A percentile compares a stretch with the other conserved stretches of the same genome.
Evolutionary conservation across 805 yeast species (phyloP).

Genomic region (Starmerella stellata): DNA sequence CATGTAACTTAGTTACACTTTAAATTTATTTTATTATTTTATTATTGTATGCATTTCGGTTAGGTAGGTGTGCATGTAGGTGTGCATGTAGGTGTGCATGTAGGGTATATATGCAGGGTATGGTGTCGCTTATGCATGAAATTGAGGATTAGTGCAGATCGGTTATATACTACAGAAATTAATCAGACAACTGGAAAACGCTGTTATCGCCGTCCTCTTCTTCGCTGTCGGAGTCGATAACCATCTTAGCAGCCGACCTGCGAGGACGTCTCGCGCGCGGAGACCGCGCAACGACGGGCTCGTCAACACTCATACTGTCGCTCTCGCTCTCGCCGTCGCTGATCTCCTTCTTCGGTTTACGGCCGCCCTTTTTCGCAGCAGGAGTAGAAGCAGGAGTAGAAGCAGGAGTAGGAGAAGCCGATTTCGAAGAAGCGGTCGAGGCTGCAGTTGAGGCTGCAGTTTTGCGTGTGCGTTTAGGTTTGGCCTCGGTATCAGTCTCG

Average conservation of each 20-base stretch:
- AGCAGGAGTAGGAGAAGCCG: too few species aligned
- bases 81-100: too few species aligned
- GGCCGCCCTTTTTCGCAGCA: too few species aligned
- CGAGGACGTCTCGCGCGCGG: slow-evolving; percentile 1
- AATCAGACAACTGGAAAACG: slow-evolving; percentile 2
- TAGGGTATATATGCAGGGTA: too few species aligned
- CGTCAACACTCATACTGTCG: background rate
- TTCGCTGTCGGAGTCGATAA: background rate
- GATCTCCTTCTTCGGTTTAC: too few species aligned
- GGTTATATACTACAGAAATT: background rate
- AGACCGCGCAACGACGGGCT: too few species aligned
- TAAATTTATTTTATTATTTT: too few species aligned
- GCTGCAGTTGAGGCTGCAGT: background rate
- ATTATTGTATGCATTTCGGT: too few species aligned
- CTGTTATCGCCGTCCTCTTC: slow-evolving; percentile 1
- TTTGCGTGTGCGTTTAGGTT: background rate
- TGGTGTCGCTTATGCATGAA: background rate
- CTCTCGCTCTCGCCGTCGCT: too few species aligned
- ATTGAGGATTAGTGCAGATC: too few species aligned
- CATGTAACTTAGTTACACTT: slow-evolving; percentile 1
- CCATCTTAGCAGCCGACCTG: slow-evolving; percentile 1
- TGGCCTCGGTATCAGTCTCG: slow-evolving; percentile 11
- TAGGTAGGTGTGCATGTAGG: too few species aligned
- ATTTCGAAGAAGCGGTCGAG: background rate
- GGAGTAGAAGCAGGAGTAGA: too few species aligned